Percentiles rank a stretch among this genome's conserved stretches.
Evolutionary conservation across 2,329 filamentous ascomycete species (phyloP).

Genomic region (Fusarium buharicum): DNA sequence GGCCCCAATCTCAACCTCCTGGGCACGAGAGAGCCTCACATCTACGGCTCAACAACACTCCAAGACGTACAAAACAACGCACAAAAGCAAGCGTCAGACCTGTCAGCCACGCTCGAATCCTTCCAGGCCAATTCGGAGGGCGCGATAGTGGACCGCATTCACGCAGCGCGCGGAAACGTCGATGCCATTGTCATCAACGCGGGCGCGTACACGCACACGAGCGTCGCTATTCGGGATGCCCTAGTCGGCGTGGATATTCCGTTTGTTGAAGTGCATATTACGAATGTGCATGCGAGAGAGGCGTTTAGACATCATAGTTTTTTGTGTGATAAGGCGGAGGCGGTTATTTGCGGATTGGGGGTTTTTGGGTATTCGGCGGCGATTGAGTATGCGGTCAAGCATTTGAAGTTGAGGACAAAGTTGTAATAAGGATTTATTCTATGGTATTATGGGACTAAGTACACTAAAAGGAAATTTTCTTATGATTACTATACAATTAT

Average conservation of each 20-base stretch:
- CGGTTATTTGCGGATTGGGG: slow-evolving; percentile 76
- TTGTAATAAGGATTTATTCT: slow-evolving; percentile 3
- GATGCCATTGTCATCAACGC: slow-evolving; percentile 81
- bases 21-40: slow-evolving; percentile 76
- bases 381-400: slow-evolving; percentile 62
- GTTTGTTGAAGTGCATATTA: slow-evolving; percentile 82
- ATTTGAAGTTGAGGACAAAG: slow-evolving; percentile 56
- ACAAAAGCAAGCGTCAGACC: slow-evolving; percentile 58
- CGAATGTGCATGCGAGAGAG: slow-evolving; percentile 78
- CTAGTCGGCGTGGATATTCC: slow-evolving; percentile 74
- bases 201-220: slow-evolving; percentile 79
- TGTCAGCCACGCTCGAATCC: slow-evolving; percentile 61
- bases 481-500: slow-evolving; percentile 23
- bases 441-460: slow-evolving; percentile 15
- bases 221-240: slow-evolving; percentile 79
- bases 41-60: slow-evolving; percentile 78
- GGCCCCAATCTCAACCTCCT: slow-evolving; percentile 87
- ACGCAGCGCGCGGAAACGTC: slow-evolving; percentile 66
- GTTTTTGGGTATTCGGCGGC: slow-evolving; percentile 70
- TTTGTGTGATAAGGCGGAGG: slow-evolving; percentile 78
- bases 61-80: slow-evolving; percentile 65
- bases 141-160: slow-evolving; percentile 77
- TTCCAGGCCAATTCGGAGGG: slow-evolving; percentile 86
- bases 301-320: slow-evolving; percentile 75
- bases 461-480: neutral